Evolutionary conservation across 129 eudicot genomes (phyloP), one percentile per base, ranked within the genome.

Genomic region (Dittrichia graveolens): DNA sequence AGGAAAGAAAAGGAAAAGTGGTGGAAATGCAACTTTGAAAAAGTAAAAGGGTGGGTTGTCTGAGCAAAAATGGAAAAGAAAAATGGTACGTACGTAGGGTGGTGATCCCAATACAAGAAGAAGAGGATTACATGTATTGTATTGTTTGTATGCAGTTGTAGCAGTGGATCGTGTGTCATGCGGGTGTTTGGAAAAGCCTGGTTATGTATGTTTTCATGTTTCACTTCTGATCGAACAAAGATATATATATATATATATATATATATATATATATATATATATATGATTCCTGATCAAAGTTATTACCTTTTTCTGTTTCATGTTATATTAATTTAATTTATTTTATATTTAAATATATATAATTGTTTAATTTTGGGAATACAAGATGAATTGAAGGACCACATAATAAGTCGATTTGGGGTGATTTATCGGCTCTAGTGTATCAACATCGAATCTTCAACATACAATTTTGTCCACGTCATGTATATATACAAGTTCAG

Each of bases 61-160:
- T 49, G 52, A 64, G 69, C 48, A 68, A 75, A 77, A 77, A 47
- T 62, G 24, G 63, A 58, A 48, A 64, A 12, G 5, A 11, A 31
- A n/a, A n/a, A n/a, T n/a, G n/a, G n/a, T n/a, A n/a, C n/a, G n/a
- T n/a, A n/a, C n/a, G n/a, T n/a, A 40, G 24, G 58, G 47, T 19
- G 74, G 50, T 50, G 81, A 78, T 78, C 81, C 81, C 81, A 41
- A 78, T 60, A 63, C 40, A 18, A 73, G 47, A n/a, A n/a, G n/a
- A n/a, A n/a, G n/a, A n/a, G n/a, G n/a, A n/a, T n/a, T n/a, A n/a
- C n/a, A n/a, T n/a, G n/a, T n/a, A n/a, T n/a, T n/a, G n/a, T n/a
- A n/a, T n/a, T n/a, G n/a, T n/a, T n/a, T 8, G 44, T 55, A 24
- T 11, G 16, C 75, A 58, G 67, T 45, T 59, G 14, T 45, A n/a